These are phyloP conservation scores for Onygenales sp. DNA, from an alignment of 2,329 filamentous ascomycete species.

Conservation along the genomic window DNA sequence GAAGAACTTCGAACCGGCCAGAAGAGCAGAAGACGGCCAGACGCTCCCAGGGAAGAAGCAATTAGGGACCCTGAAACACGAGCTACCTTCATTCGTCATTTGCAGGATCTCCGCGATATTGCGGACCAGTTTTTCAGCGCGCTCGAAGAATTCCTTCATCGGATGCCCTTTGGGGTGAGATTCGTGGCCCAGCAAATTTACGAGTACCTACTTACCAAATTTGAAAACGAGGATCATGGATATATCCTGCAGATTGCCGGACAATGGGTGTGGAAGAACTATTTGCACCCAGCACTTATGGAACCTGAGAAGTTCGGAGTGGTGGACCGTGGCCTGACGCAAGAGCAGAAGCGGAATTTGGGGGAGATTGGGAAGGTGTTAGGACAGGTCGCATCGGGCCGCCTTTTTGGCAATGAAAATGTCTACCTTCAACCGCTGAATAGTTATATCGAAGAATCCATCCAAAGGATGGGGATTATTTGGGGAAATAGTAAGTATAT, in stretches of 20 bases:
- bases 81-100: slow-evolving; percentile 83
- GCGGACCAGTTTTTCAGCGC: slow-evolving; percentile 79
- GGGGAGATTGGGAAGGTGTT: slow-evolving; percentile 86
- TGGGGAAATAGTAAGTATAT: slow-evolving; percentile 51
- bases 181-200: slow-evolving; percentile 83
- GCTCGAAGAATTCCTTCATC: slow-evolving; percentile 72
- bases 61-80: slow-evolving; percentile 92
- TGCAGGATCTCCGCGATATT: slow-evolving; percentile 89
- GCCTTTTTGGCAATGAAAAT: slow-evolving; percentile 87
- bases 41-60: slow-evolving; percentile 85
- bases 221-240: slow-evolving; percentile 68
- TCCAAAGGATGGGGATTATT: slow-evolving; percentile 67
- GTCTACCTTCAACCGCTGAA: slow-evolving; percentile 94
- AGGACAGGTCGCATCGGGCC: slow-evolving; percentile 76
- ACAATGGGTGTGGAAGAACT: slow-evolving; percentile 90
- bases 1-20: slow-evolving; percentile 88
- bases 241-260: slow-evolving; percentile 74
- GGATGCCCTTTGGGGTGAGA: slow-evolving; percentile 87
- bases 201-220: slow-evolving; percentile 64
- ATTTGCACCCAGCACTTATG: slow-evolving; percentile 81
- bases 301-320: slow-evolving; percentile 89
- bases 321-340: slow-evolving; percentile 77
- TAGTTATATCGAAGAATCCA: slow-evolving; percentile 76
- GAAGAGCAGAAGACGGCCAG: slow-evolving; percentile 68
- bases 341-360: slow-evolving; percentile 86